Base-by-base conservation (phyloP, 1,284 basidiomycete species). In the Cerrena zonata region DNA sequence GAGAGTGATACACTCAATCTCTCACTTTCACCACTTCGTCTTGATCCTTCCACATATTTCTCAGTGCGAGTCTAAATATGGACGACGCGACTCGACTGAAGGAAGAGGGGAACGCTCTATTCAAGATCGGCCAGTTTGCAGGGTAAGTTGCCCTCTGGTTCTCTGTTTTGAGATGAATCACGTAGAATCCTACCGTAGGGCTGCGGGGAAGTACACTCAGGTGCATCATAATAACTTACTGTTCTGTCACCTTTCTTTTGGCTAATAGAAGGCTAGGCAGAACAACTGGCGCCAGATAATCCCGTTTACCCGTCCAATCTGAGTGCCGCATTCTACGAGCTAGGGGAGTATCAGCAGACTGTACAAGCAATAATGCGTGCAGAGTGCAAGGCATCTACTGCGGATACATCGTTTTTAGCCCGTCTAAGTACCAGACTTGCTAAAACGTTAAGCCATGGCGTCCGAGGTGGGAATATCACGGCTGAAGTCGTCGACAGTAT, bases 321-420 rank as follows among this genome's bases (percentile, higher is more conserved):
- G 21, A 70, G 68, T 38, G 66, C 68, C 0, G 65, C 68, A 1
- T 45, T 68, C 2, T 69, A 63, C 53, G 68, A 70, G 45, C 36
- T 58, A 15, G 66, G 65, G 7, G 61, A 67, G 44, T 70, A 69
- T 43, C 15, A 42, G 0, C 55, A 49, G 11, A 60, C 54, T 37
- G 39, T 60, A 3, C 51, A 61, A 7, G 65, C 65, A 7, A 57
- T 69, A 18, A 30, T 62, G 1, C 62, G 65, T 15, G 56, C 65
- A 1, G 45, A 45, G 19, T 24, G 51, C 15, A 11, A 37, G 15
- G 24, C 36, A 10, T 41, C 30, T n/a, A 5, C 12, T 2, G 47
- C 27, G 18, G 40, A 40, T 27, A 50, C 50, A 13, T 46, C 36
- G 10, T 30, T 41, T 40, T 5, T 47, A 21, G 22, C 45, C 2